Evolutionary conservation across 805 yeast genomes (phyloP), one percentile per base, ranked within the genome.

Genomic region (Kuraishia borneana): DNA sequence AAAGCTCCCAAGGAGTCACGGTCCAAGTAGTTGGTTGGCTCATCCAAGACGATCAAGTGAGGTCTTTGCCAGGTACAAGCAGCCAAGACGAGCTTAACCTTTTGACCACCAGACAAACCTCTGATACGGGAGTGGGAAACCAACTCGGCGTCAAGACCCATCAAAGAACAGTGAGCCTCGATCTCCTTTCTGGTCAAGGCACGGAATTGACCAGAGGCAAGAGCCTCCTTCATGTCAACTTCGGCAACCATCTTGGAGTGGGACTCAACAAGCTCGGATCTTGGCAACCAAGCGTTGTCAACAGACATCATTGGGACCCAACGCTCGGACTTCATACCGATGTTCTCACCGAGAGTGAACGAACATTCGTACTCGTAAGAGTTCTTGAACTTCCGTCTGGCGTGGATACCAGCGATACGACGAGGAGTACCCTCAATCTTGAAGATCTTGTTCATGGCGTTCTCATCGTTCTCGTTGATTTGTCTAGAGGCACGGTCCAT

Each of bases 11-110:
- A 79, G 50, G 98, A 92, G 72, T 92, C 98, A 73, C 98, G 80
- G 70, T 89, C 98, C 75, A 89, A 76, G 71, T 89, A 92, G 74
- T 89, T 89, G 58, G 98, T 92, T 71, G 98, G 98, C 77, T 89
- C 98, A 74, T 92, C 98, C 68, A 92, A 83, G 54, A 92, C 98
- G 56, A 92, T 88, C 74, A 92, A 77, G 66, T 92, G 98, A 63
- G 98, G 98, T 78, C 97, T 89, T 76, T 89, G 96, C 98, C 98
- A 92, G 42, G 97, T 88, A 81, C 97, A 85, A 69, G 97, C 98
- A 69, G 99, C 99, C 59, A 92, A 73, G 59, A 92, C 98, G 65
- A 92, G 83, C 75, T 92, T 92, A 70, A 92, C 98, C 81, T 92
- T 92, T 78, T 92, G 98, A 76, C 98, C 98, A 82, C 98, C 98